Base-by-base conservation (phyloP, 148 eudicot species). In the Spergularia bocconei region DNA sequence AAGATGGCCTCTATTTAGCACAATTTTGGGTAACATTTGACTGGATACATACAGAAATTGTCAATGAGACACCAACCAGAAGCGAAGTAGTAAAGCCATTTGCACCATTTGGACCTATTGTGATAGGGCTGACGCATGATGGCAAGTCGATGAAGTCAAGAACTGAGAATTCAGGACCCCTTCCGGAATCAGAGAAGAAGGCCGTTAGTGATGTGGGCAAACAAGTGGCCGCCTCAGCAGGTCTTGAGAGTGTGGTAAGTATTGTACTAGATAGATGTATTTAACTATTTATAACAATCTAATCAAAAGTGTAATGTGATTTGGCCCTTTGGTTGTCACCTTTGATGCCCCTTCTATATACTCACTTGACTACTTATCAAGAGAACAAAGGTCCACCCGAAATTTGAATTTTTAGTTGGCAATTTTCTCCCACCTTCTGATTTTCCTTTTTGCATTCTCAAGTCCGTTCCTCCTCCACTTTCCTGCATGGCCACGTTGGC, bases 121-220 rank as follows among this genome's bases (percentile, higher is more conserved):
- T 85, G 53, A 55, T 87, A 21, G 85, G 85, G 54, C 75, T 85
- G 78, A 78, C 84, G 25, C 82, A 84, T 85, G 62, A 81, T 70
- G 80, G 70, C 62, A 64, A 59, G 69, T 72, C 69, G 71, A 79
- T 69, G 62, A 29, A 21, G 39, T 77, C 83, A 66, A 62, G 57
- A 62, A 51, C 72, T 63, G 75, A 61, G 74, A 80, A 59, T 79
- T 56, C 81, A 39, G 72, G 71, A 51, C 63, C 23, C 13, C 64
- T 17, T 64, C n/a, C 56, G 67, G 64, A 56, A 29, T 62, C 63
- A 63, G 78, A 75, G 65, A 48, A 52, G 71, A 77, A 63, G 78
- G 54, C 53, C 36, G 38, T 72, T 70, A 56, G 55, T 59, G 75
- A 68, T 63, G 78, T 60, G 44, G 69, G 25, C 70, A 74, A 72